Base-by-base conservation (phyloP, 257 asterid species). In the Nicotiana tomentosiformis region DNA sequence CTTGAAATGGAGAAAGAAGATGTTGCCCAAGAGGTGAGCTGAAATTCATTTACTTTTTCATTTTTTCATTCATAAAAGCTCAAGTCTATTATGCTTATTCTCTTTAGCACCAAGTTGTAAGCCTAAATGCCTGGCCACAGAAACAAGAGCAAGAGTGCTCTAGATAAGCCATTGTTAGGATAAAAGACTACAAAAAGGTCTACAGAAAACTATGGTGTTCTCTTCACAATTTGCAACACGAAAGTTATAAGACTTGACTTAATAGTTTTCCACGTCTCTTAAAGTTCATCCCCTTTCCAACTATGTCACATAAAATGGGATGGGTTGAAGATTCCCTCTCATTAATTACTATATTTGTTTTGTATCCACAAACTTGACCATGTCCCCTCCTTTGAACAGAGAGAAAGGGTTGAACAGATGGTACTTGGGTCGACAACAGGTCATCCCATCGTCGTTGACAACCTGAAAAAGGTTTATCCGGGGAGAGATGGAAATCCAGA, bases 401-500 rank as follows among this genome's bases (percentile, higher is more conserved):
- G 93, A 87, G 99, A 94, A 87, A 94, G 86, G 90, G 99, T 94
- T 77, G 98, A 90, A 67, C 94, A 93, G 69, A 70, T 96, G 58
- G 78, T 94, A 33, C 89, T 85, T 10, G 94, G 92, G 86, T 80
- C 97, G 32, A 89, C 90, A 84, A 66, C 91, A 67, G 85, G 91
- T 88, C 87, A 92, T 80, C 88, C 97, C 62, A 91, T 94, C 77
- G 62, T 96, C 57, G 90, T 96, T 82, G 90, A 93, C 86, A 88
- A 96, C 86, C 90, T 96, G 57, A 94, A 92, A 84, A 96, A 94
- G 81, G 84, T 93, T 81, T 96, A 96, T 85, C 98, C 97, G 10
- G 95, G 98, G 66, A 90, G 89, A 86, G 98, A 94, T 46, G 99
- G 99, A 78, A 96, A 96, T 86, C 97, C 98, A 0, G 94, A 90